Conservation (phyloP, 2,329 filamentous ascomycete species). For the Colletotrichum cuscutae region DNA sequence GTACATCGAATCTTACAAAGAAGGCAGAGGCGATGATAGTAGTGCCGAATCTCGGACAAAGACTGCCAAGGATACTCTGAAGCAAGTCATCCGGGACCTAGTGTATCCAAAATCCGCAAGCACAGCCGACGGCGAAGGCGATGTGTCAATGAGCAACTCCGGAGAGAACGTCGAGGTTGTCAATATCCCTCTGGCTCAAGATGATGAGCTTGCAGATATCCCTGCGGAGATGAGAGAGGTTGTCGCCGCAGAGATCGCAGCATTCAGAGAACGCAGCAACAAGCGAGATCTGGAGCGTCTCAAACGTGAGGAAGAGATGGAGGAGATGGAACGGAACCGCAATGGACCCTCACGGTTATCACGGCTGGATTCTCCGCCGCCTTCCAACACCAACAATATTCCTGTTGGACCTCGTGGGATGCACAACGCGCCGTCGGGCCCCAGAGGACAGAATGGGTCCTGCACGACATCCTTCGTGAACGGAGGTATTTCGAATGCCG, state of each 20-base stretch:
- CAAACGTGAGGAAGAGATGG: constrained; percentile 90
- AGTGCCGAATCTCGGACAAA: constrained; percentile 75
- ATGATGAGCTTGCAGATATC: constrained; percentile 95
- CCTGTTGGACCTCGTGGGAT: constrained; percentile 79
- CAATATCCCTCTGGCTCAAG: constrained; percentile 86
- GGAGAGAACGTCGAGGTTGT: constrained; percentile 83
- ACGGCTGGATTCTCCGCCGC: constrained; percentile 77
- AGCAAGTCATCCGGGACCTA: constrained; percentile 75
- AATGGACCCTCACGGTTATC: constrained; percentile 72
- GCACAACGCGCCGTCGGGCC: constrained; percentile 78
- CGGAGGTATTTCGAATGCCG: constrained; percentile 74
- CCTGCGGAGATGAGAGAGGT: constrained; percentile 96
- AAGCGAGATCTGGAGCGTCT: constrained; percentile 89
- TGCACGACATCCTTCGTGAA: constrained; percentile 81
- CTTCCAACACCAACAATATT: constrained; percentile 74
- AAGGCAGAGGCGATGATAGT: constrained; percentile 71
- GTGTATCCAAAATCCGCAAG: constrained; percentile 71
- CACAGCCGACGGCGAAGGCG: constrained; percentile 70
- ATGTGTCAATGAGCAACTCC: constrained; percentile 75
- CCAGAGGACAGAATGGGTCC: constrained; percentile 72
- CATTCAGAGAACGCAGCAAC: constrained; percentile 92
- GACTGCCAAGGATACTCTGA: constrained; percentile 74
- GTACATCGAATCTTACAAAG: constrained; percentile 86
- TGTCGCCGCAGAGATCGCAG: constrained; percentile 91
- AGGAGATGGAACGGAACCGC: constrained; percentile 81